phyloP scores from a whole-genome alignment of 148 eudicot genomes.

The Nepenthes gracilis region DNA sequence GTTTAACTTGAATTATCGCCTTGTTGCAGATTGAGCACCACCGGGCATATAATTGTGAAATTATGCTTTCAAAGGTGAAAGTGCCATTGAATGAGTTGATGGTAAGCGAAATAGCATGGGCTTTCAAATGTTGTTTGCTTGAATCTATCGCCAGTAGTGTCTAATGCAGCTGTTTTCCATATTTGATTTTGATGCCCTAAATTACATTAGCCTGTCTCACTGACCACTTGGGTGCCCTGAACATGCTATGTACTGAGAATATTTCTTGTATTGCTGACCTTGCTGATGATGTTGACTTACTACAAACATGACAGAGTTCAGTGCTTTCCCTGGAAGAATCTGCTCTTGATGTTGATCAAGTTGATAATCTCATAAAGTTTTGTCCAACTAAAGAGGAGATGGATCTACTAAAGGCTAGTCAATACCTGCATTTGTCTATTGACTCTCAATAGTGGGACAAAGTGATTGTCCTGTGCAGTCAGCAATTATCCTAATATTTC shows the following conservation, averaged over 20 bases:
- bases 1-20: neutral
- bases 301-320: conserved; percentile 35
- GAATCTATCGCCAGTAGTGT: neutral
- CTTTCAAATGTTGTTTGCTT: neutral
- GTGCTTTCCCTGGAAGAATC: conserved; percentile 80
- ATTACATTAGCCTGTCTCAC: too few relatives aligned
- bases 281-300: conserved; percentile 1
- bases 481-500: too few relatives aligned
- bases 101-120: conserved; percentile 31
- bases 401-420: conserved; percentile 70
- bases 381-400: conserved; percentile 98
- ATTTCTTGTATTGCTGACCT: neutral
- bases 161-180: too few relatives aligned
- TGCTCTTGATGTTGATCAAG: conserved; percentile 76
- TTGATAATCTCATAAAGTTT: conserved; percentile 87
- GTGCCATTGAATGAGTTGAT: conserved; percentile 59
- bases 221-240: too few relatives aligned
- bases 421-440: neutral
- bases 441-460: neutral
- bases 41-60: conserved; percentile 93
- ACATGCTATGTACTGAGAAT: neutral
- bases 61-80: conserved; percentile 96
- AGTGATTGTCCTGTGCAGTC: neutral
- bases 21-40: conserved; percentile 69
- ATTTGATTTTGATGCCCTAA: too few relatives aligned